Conservation (phyloP, 345 rosid genomes). For the Lumnitzera racemosa region DNA sequence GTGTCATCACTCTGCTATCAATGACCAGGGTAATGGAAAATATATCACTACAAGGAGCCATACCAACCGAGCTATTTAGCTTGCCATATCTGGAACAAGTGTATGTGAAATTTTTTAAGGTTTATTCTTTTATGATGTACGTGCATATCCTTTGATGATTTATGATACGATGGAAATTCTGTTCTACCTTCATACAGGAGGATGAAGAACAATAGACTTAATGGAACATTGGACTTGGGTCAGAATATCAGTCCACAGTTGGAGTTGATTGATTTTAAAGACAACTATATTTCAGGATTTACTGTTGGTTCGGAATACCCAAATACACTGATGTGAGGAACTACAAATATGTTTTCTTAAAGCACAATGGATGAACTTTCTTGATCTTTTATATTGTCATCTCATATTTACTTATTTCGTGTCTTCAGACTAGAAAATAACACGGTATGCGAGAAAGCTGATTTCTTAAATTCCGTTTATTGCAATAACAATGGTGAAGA, state of each 20-base stretch:
- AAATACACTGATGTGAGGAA: conserved; percentile 46
- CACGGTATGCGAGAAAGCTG: conserved; percentile 50
- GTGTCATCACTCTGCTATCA: no score
- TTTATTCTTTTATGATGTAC: not conserved
- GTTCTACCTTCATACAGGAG: conserved; percentile 31
- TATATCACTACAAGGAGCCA: conserved; percentile 55
- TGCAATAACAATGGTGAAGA: conserved; percentile 49
- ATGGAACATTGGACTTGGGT: conserved; percentile 52
- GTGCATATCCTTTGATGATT: not conserved
- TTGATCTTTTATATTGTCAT: conserved; percentile 2
- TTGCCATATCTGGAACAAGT: conserved; percentile 70
- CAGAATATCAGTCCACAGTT: conserved; percentile 46
- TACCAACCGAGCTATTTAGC: conserved; percentile 53
- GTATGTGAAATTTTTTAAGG: conserved; percentile 29
- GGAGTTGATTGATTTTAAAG: conserved; percentile 59
- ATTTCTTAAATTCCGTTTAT: conserved; percentile 60
- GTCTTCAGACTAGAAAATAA: conserved; percentile 59
- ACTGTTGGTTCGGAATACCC: conserved; percentile 48
- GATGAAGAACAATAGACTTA: conserved; percentile 54
- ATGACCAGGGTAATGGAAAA: conserved; percentile 52
- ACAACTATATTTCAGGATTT: conserved; percentile 58
- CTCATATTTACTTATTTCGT: conserved; percentile 9
- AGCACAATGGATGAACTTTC: no score
- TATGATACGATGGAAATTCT: conserved; percentile 1
- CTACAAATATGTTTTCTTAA: no score